Percentiles rank a stretch among this genome's conserved stretches.
Conservation (phyloP, 139 green algal genomes). For the Micromonas commoda region DNA sequence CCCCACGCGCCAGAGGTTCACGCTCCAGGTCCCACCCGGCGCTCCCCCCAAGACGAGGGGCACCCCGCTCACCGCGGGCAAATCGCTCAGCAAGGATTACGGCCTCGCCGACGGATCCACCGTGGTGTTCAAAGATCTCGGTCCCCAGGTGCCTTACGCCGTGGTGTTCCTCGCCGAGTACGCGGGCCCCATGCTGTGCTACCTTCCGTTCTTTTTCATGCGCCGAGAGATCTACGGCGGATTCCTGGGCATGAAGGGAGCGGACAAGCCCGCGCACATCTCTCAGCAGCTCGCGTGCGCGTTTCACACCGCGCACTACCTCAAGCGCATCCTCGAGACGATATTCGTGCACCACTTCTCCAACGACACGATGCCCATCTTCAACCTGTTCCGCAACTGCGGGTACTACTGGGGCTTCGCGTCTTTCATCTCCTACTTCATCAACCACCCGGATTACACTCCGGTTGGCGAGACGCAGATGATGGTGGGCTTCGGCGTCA, state of each 20-base stretch:
- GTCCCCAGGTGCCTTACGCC: constrained; percentile 72
- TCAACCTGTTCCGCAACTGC: constrained; percentile 95
- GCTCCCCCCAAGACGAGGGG: background rate
- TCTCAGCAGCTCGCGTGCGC: constrained; percentile 54
- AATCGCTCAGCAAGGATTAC: constrained; percentile 37
- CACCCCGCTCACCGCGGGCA: constrained; percentile 26
- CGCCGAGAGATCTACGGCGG: constrained; percentile 44
- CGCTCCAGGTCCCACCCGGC: background rate
- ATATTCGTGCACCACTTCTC: constrained; percentile 84
- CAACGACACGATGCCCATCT: constrained; percentile 86
- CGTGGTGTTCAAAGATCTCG: constrained; percentile 83
- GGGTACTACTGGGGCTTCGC: constrained; percentile 89
- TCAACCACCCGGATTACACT: constrained; percentile 97
- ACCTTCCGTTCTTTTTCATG: constrained; percentile 85
- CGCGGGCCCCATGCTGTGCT: constrained; percentile 86
- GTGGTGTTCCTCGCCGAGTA: constrained; percentile 99
- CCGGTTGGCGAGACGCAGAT: constrained; percentile 28
- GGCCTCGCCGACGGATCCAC: constrained; percentile 4
- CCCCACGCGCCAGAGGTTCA: constrained; percentile 37
- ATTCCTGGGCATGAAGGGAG: background rate
- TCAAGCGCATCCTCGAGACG: constrained; percentile 93
- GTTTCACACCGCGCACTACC: constrained; percentile 93
- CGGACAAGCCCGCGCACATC: background rate
- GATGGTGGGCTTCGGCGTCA: constrained; percentile 35
- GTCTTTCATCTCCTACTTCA: constrained; percentile 87